phyloP scores from a whole-genome alignment of 331 rosid genomes.

The Quercus tomentella region DNA sequence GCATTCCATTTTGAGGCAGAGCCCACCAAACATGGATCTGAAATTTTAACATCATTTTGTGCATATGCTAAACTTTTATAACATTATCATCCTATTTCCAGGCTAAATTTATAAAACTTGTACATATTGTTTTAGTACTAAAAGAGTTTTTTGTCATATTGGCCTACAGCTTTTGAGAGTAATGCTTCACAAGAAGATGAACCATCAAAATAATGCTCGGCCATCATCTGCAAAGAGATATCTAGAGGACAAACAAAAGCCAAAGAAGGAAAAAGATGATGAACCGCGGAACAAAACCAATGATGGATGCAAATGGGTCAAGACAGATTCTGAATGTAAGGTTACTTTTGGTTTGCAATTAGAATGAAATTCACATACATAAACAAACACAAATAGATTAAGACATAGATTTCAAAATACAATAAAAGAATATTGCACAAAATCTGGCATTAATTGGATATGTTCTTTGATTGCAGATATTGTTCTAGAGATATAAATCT shows the following conservation, averaged over 20 bases:
- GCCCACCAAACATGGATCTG: neutral
- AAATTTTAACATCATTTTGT: neutral
- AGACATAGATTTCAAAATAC: neutral
- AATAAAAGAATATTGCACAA: neutral
- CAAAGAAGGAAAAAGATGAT: slow-evolving; percentile 33
- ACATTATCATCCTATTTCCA: neutral
- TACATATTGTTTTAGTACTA: neutral
- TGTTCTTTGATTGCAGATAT: slow-evolving; percentile 63
- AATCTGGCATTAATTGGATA: slow-evolving; percentile 6
- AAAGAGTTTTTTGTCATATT: neutral
- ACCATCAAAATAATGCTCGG: slow-evolving; percentile 48
- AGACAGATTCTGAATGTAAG: slow-evolving; percentile 98
- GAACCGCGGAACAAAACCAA: slow-evolving; percentile 38
- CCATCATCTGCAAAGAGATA: slow-evolving; percentile 48
- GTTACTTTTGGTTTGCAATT: neutral
- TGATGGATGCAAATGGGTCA: slow-evolving; percentile 88
- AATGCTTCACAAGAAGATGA: slow-evolving; percentile 76
- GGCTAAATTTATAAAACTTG: neutral
- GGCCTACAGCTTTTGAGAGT: slow-evolving; percentile 70
- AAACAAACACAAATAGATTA: neutral
- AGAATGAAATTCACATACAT: neutral
- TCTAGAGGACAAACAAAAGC: slow-evolving; percentile 47
- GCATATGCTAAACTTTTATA: neutral
- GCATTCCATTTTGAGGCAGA: neutral
- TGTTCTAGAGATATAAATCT: slow-evolving; percentile 84